phyloP scores from a whole-genome alignment of 495 filamentous ascomycete genomes.

The Pyrenopolyporus hunteri region DNA sequence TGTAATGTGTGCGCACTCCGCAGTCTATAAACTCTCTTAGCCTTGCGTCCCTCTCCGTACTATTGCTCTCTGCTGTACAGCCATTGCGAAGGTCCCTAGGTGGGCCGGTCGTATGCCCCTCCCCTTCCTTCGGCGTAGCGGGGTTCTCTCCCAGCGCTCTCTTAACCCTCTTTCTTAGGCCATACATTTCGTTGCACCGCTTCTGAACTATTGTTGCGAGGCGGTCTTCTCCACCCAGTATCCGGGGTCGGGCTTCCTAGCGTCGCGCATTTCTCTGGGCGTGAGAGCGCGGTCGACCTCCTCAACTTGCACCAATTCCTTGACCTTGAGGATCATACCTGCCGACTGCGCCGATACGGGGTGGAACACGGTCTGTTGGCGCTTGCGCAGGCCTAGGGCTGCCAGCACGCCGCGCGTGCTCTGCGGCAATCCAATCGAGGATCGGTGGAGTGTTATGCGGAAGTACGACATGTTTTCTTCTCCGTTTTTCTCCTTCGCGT shows the following conservation, averaged over 20 bases:
- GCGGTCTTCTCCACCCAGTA: conserved; percentile 81
- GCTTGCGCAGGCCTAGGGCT: conserved; percentile 86
- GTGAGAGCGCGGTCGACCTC: conserved; percentile 79
- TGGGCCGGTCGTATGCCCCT: too few relatives aligned
- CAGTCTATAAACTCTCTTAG: not conserved
- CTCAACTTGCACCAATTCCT: conserved; percentile 86
- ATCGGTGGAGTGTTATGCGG: conserved; percentile 92
- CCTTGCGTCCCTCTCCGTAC: not conserved
- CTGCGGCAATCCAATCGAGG: conserved; percentile 87
- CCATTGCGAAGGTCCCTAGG: too few relatives aligned
- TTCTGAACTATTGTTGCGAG: conserved; percentile 28
- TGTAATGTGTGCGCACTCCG: not conserved
- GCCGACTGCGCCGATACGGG: conserved; percentile 82
- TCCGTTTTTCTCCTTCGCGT: not conserved
- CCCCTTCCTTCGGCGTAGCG: too few relatives aligned
- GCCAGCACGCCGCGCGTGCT: conserved; percentile 82
- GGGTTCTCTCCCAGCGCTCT: too few relatives aligned
- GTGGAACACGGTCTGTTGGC: conserved; percentile 90
- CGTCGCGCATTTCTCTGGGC: conserved; percentile 72
- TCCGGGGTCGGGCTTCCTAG: conserved; percentile 80
- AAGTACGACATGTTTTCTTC: conserved; percentile 79
- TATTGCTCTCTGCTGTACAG: too few relatives aligned
- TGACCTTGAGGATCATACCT: conserved; percentile 96
- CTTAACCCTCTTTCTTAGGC: not conserved
- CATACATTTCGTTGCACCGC: not conserved